Evolutionary conservation across 1,139 yeast genomes (phyloP), one percentile per base, ranked within the genome.

Genomic region (Waltiozyma sp.): DNA sequence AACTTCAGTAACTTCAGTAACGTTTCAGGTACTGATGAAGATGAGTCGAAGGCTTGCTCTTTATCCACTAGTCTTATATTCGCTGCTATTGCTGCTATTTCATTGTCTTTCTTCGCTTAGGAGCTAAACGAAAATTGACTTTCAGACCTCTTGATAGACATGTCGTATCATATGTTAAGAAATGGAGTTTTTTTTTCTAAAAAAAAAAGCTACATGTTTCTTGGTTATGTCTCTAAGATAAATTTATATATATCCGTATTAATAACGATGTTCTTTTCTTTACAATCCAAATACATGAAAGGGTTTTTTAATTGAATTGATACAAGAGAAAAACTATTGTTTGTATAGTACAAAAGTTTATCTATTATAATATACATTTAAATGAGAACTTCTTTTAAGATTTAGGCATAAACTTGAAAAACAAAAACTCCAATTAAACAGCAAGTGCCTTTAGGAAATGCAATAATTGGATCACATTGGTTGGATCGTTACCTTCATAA

Each of bases 381-480:
- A 21, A n/a, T n/a, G n/a, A n/a, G n/a, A n/a, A n/a, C n/a, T n/a
- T n/a, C n/a, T n/a, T n/a, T n/a, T n/a, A n/a, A n/a, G n/a, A n/a
- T n/a, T n/a, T n/a, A n/a, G n/a, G 16, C 11, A 31, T 31, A 7
- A 14, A 26, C 6, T 7, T 26, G n/a, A 4, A 21, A 26, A 26
- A 18, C 10, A 18, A 10, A 4, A 15, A 14, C 18, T 19, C 10
- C 19, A n/a, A n/a, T 14, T 23, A 23, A 6, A 28, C 10, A 31
- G 40, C 37, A 28, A 45, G 43, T 10, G 40, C 39, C 41, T 53
- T 55, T 50, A 55, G 49, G 45, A 50, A 55, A 37, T 54, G 56
- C 63, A 85, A 80, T 64, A 86, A 85, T 53, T 72, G 77, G 45
- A 94, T 93, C 51, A 72, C 72, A 43, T 91, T 94, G 60, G 54